Conservation (phyloP, 495 filamentous ascomycete species). For the Penicillium angulare region DNA sequence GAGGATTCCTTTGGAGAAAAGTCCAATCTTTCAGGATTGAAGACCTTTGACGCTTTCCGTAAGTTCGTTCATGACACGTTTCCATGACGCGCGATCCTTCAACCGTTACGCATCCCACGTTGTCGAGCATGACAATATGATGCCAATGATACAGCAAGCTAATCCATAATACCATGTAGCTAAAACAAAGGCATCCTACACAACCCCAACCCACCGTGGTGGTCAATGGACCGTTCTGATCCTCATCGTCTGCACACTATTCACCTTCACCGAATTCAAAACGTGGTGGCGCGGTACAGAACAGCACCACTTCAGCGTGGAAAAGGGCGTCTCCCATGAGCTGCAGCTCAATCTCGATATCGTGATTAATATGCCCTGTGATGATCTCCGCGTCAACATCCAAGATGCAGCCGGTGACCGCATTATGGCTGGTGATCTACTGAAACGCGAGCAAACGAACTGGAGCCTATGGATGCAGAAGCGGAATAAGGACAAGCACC, state of each 20-base stretch:
- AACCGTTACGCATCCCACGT: not conserved
- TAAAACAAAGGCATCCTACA: conserved; percentile 94
- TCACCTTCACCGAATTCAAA: conserved; percentile 71
- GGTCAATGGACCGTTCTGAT: conserved; percentile 92
- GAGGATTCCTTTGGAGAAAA: conserved; percentile 79
- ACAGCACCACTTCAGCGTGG: conserved; percentile 86
- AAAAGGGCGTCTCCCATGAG: conserved; percentile 82
- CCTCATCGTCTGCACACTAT: conserved; percentile 63
- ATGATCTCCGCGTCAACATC: conserved; percentile 89
- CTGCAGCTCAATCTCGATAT: conserved; percentile 96
- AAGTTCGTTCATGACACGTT: conserved; percentile 35
- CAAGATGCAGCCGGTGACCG: conserved; percentile 93
- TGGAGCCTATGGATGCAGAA: conserved; percentile 83
- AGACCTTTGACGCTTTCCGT: conserved; percentile 98
- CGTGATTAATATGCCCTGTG: conserved; percentile 87
- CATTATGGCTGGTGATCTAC: conserved; percentile 74
- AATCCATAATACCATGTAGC: conserved; percentile 51
- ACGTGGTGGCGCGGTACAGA: conserved; percentile 84
- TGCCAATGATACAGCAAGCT: conserved; percentile 5
- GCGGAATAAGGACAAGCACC: conserved; percentile 60
- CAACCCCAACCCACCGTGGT: conserved; percentile 74
- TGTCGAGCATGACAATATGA: not conserved
- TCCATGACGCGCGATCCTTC: not conserved
- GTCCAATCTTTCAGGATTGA: conserved; percentile 56
- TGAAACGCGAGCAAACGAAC: conserved; percentile 72